phyloP scores from a whole-genome alignment of 1,284 basidiomycete genomes.

The Athelia sp. region DNA sequence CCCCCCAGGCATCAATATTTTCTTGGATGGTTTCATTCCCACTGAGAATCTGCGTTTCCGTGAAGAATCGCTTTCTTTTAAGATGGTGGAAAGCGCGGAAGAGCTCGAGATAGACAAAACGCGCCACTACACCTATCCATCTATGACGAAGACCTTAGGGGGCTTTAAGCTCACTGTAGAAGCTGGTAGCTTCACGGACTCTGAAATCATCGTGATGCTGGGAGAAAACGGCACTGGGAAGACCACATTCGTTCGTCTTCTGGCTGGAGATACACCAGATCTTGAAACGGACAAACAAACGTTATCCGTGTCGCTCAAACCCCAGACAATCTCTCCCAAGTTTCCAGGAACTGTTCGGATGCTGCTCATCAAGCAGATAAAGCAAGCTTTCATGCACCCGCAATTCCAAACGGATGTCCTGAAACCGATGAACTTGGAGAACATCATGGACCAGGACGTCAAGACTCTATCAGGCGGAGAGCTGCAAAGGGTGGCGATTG shows the following conservation, averaged over 20 bases:
- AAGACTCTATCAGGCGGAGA: slow-evolving; percentile 96
- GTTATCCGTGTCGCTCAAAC: slow-evolving; percentile 87
- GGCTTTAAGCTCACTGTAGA: slow-evolving; percentile 91
- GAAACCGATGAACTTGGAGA: slow-evolving; percentile 92
- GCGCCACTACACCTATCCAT: slow-evolving; percentile 82
- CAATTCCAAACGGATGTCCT: slow-evolving; percentile 96
- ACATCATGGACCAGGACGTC: slow-evolving; percentile 93
- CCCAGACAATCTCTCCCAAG: slow-evolving; percentile 93
- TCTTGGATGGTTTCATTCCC: slow-evolving; percentile 95
- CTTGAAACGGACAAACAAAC: slow-evolving; percentile 75
- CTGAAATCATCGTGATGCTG: slow-evolving; percentile 96
- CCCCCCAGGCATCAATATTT: slow-evolving; percentile 87
- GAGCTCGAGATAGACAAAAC: slow-evolving; percentile 82
- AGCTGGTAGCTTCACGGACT: slow-evolving; percentile 86
- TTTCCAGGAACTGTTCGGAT: slow-evolving; percentile 92
- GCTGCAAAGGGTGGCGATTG: slow-evolving; percentile 92
- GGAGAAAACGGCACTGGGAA: slow-evolving; percentile 98
- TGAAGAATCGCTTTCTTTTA: slow-evolving; percentile 90
- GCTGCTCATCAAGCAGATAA: slow-evolving; percentile 91
- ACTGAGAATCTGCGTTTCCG: slow-evolving; percentile 98
- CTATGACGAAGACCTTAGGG: slow-evolving; percentile 95
- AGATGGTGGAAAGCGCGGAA: slow-evolving; percentile 92
- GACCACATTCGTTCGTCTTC: slow-evolving; percentile 91
- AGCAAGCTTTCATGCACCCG: slow-evolving; percentile 91
- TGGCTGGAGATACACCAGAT: slow-evolving; percentile 89